phyloP scores from a whole-genome alignment of 1,139 yeast species.

The Suhomyces bribrorum region DNA sequence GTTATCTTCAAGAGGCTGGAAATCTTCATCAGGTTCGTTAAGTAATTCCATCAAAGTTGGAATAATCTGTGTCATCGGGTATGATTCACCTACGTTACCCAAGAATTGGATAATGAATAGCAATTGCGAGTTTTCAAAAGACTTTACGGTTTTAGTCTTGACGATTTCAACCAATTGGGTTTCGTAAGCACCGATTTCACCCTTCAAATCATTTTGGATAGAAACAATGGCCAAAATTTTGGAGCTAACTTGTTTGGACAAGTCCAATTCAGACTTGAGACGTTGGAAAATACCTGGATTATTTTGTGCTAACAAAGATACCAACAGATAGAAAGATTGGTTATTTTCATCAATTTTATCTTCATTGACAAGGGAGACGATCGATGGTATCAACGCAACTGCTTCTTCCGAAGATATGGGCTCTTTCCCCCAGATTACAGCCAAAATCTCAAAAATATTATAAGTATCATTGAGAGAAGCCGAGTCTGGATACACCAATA shows the following conservation, averaged over 20 bases:
- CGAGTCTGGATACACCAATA: conserved; percentile 12
- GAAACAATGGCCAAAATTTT: conserved; percentile 47
- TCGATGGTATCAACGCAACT: conserved; percentile 4
- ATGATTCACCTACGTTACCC: conserved; percentile 45
- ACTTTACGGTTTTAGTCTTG: conserved; percentile 20
- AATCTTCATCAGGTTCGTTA: conserved; percentile 10
- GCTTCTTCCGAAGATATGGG: not conserved
- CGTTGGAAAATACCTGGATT: conserved; percentile 5
- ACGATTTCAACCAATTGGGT: conserved; percentile 27
- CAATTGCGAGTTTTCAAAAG: conserved; percentile 18
- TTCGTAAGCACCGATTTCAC: conserved; percentile 32
- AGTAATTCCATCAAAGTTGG: conserved; percentile 11
- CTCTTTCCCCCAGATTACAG: conserved; percentile 1
- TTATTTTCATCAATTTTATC: conserved; percentile 17
- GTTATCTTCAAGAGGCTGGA: conserved; percentile 13
- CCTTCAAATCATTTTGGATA: conserved; percentile 30
- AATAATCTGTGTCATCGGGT: conserved; percentile 8
- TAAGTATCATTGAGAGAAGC: conserved; percentile 3
- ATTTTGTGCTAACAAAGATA: conserved; percentile 6
- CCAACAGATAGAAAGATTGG: conserved; percentile 7
- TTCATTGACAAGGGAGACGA: conserved; percentile 15
- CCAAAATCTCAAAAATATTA: conserved; percentile 11
- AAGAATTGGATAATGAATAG: conserved; percentile 41
- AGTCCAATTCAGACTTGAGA: conserved; percentile 14
- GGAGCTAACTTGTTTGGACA: conserved; percentile 26